Conservation (phyloP, 2,329 filamentous ascomycete species). For the Aspergillus sp. region DNA sequence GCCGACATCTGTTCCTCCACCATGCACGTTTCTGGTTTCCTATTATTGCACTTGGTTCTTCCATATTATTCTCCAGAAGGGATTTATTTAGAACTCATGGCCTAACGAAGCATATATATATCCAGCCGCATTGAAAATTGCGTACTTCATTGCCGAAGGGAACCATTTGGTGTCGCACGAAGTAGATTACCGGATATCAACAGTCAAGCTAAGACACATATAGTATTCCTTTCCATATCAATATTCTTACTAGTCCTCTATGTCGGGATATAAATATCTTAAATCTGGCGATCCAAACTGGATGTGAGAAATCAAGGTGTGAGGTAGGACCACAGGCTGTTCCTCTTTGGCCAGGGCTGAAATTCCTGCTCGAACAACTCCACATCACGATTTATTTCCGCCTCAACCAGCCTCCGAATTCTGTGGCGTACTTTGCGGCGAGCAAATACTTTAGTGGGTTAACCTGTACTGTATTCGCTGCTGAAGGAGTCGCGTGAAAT, state of each 20-base stretch:
- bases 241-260: too few species aligned
- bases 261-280: not conserved
- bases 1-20: not conserved
- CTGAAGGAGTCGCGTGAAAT: too few species aligned
- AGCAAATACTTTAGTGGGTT: slow-evolving; percentile 17
- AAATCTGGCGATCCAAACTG: not conserved
- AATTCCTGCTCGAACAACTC: slow-evolving; percentile 24
- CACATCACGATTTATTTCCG: slow-evolving; percentile 10
- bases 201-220: too few species aligned
- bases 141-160: too few species aligned
- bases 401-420: slow-evolving; percentile 16
- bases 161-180: too few species aligned
- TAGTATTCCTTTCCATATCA: too few species aligned
- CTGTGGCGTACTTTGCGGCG: slow-evolving; percentile 7
- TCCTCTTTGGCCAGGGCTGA: slow-evolving; percentile 20
- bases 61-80: not conserved
- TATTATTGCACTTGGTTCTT: not conserved
- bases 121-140: not conserved
- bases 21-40: slow-evolving; percentile 2
- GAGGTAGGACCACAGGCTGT: slow-evolving; percentile 8
- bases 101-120: not conserved
- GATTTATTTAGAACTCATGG: not conserved
- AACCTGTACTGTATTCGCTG: not conserved
- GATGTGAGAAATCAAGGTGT: slow-evolving; percentile 3
- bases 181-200: too few species aligned